Conservation (phyloP, 352 stramenopile genomes). For the Elongisporangium undulatum region DNA sequence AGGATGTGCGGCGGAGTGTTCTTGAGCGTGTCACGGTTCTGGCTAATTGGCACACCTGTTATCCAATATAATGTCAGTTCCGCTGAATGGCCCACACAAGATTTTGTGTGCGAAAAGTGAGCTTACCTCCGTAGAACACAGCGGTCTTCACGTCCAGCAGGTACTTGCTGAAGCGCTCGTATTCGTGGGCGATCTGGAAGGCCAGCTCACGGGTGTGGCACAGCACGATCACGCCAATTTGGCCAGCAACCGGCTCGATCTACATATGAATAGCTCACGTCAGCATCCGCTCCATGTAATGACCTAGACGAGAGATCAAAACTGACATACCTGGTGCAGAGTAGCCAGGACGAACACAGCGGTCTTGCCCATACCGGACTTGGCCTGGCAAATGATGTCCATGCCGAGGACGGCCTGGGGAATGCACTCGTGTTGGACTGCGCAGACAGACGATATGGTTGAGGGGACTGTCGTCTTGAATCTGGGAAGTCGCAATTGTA, state of each 20-base stretch:
- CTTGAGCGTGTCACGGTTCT: constrained; percentile 96
- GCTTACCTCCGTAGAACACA: constrained; percentile 95
- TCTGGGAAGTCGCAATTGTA: not conserved
- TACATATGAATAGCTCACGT: constrained; percentile 15
- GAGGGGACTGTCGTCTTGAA: not conserved
- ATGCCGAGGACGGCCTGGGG: constrained; percentile 99
- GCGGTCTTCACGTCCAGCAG: constrained; percentile 94
- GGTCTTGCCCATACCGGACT: constrained; percentile 99
- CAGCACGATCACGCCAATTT: constrained; percentile 97
- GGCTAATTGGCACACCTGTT: constrained; percentile 89
- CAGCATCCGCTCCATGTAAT: not conserved
- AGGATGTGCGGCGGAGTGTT: constrained; percentile 96
- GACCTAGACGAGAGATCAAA: not conserved
- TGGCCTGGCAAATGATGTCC: constrained; percentile 99
- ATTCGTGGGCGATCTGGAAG: constrained; percentile 99
- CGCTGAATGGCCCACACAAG: constrained; percentile 1
- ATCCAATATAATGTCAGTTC: constrained; percentile 2
- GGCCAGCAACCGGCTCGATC: constrained; percentile 86
- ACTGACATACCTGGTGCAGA: constrained; percentile 92
- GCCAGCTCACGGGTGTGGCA: constrained; percentile 99
- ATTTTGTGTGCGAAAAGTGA: not conserved
- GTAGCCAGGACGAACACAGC: constrained; percentile 99
- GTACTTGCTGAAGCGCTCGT: constrained; percentile 99
- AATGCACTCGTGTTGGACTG: constrained; percentile 99
- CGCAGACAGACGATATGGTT: constrained; percentile 5